phyloP scores from a whole-genome alignment of 495 filamentous ascomycete genomes.

The Neurospora terricola region DNA sequence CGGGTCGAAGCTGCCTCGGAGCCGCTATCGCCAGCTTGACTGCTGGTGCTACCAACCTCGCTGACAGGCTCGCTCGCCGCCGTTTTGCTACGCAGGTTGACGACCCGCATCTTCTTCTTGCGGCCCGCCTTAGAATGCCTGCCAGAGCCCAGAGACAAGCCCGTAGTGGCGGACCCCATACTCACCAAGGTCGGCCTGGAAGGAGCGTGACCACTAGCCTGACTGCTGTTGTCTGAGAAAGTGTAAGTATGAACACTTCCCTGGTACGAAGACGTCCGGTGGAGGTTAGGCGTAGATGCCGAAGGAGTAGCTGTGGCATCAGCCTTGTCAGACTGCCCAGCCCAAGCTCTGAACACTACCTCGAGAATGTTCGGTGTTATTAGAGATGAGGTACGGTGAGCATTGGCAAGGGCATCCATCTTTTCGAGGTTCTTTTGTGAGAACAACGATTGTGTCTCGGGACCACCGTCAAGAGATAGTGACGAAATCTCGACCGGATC shows the following conservation, averaged over 20 bases:
- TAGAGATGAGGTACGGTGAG: conserved; percentile 76
- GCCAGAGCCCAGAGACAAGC: conserved; percentile 54
- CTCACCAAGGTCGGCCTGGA: conserved; percentile 37
- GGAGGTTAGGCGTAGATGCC: conserved; percentile 43
- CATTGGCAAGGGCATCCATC: conserved; percentile 64
- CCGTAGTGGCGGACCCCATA: conserved; percentile 43
- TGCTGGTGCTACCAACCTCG: conserved; percentile 34
- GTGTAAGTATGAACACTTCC: conserved; percentile 54
- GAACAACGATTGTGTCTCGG: conserved; percentile 74
- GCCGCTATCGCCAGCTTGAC: conserved; percentile 30
- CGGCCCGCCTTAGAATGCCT: conserved; percentile 58
- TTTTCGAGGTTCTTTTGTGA: conserved; percentile 82
- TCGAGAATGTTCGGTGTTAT: conserved; percentile 78
- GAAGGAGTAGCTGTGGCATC: conserved; percentile 49
- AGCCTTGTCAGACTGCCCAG: conserved; percentile 61
- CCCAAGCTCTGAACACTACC: conserved; percentile 85
- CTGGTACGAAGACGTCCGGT: conserved; percentile 50
- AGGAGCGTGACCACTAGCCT: conserved; percentile 35
- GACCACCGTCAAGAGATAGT: conserved; percentile 61
- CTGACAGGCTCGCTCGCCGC: neutral
- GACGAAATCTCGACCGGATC: conserved; percentile 64
- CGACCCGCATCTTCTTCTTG: conserved; percentile 86
- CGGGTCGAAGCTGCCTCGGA: conserved; percentile 28
- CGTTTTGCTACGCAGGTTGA: conserved; percentile 66
- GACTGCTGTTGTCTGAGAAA: conserved; percentile 46